A percentile compares a stretch with the other conserved stretches of the same genome.
Evolutionary conservation across 805 yeast species (phyloP).

Genomic region (Candida yuanshanica): DNA sequence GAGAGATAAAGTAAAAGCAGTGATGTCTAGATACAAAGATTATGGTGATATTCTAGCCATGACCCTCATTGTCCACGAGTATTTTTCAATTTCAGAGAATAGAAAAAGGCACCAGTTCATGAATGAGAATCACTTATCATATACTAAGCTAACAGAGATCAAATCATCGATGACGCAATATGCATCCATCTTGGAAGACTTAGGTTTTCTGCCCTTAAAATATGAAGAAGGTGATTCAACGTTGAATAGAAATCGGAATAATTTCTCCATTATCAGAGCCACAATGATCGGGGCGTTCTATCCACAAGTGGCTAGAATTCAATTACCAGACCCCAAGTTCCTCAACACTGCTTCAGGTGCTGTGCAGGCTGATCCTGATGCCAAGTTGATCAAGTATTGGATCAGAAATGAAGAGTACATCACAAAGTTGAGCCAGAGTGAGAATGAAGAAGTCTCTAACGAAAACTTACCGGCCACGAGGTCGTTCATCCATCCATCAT

Average conservation of each 20-base stretch:
- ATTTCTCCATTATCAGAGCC: conserved; percentile 51
- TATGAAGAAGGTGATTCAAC: conserved; percentile 30
- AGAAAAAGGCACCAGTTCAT: conserved; percentile 38
- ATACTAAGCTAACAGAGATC: conserved; percentile 62
- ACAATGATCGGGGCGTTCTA: conserved; percentile 75
- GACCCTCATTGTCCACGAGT: conserved; percentile 52
- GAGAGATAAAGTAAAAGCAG: conserved; percentile 54
- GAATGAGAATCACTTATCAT: conserved; percentile 55
- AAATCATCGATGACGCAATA: conserved; percentile 66
- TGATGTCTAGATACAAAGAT: conserved; percentile 35
- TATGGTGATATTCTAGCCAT: conserved; percentile 76
- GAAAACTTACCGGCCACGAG: conserved; percentile 51
- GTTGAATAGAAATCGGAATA: conserved; percentile 47
- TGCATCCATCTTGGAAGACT: conserved; percentile 62
- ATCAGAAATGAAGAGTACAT: conserved; percentile 54
- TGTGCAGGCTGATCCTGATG: conserved; percentile 81
- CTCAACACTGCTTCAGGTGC: conserved; percentile 70
- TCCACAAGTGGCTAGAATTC: conserved; percentile 79
- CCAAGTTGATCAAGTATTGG: conserved; percentile 66
- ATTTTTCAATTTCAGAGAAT: conserved; percentile 28
- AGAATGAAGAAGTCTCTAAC: conserved; percentile 12
- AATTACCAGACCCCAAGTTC: conserved; percentile 75
- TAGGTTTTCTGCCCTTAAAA: conserved; percentile 65
- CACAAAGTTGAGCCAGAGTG: conserved; percentile 10
- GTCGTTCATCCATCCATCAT: conserved; percentile 84